Evolutionary conservation across 345 rosid genomes (phyloP).

Genomic region (Eutrema heterophyllum): DNA sequence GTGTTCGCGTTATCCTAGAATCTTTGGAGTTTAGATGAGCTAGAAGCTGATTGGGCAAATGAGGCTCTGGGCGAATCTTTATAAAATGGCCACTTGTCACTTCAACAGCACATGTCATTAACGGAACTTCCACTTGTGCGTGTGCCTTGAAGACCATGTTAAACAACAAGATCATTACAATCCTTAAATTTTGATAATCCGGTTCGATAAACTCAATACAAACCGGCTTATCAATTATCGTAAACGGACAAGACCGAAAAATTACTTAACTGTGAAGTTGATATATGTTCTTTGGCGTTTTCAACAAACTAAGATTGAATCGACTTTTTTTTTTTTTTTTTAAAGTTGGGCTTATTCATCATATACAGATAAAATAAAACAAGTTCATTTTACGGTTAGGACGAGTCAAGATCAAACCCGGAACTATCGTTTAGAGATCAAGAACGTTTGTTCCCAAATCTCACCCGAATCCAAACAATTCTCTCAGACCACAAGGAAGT

Average conservation of each 20-base stretch:
- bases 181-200: not conserved
- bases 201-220: not conserved
- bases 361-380: no score
- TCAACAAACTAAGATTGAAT: not conserved
- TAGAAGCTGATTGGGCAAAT: slow-evolving; percentile 24
- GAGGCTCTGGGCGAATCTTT: slow-evolving; percentile 7
- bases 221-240: not conserved
- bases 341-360: no score
- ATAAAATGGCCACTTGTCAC: slow-evolving; percentile 21
- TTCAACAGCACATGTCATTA: not conserved
- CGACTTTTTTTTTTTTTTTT: no score
- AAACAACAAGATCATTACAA: not conserved
- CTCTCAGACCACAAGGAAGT: not conserved
- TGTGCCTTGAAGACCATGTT: not conserved
- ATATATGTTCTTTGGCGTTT: not conserved
- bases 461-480: not conserved
- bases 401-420: not conserved
- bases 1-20: slow-evolving; percentile 7
- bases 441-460: not conserved
- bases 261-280: not conserved
- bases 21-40: slow-evolving; percentile 9
- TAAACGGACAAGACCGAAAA: not conserved
- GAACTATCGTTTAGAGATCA: not conserved
- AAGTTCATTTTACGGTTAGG: not conserved
- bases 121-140: not conserved